Conservation (phyloP, 495 filamentous ascomycete genomes). For the Cercophora samala region DNA sequence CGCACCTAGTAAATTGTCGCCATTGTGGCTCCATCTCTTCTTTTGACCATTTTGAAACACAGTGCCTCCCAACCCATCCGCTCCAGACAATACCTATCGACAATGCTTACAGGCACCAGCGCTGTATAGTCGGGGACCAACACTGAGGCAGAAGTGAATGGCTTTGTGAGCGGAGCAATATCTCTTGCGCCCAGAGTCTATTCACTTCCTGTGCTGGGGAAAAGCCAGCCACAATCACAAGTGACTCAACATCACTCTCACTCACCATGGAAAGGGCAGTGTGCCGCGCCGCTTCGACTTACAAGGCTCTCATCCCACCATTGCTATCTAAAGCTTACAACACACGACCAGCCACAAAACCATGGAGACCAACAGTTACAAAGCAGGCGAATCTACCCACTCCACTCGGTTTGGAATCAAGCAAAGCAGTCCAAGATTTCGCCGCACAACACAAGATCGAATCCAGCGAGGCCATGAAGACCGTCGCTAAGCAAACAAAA, state of each 20-base stretch:
- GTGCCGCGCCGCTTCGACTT: background rate
- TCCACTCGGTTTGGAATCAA: background rate
- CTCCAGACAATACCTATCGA: background rate
- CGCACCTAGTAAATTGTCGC: background rate
- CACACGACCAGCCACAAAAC: background rate
- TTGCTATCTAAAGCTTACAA: background rate
- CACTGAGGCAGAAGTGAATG: background rate
- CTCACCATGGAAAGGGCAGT: background rate
- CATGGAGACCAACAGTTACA: background rate
- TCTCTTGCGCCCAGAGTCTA: background rate
- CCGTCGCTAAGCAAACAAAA: background rate
- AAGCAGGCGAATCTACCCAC: background rate
- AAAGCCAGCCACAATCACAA: background rate
- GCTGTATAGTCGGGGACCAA: background rate
- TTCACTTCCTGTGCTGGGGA: background rate
- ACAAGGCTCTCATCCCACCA: background rate
- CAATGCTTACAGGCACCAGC: background rate
- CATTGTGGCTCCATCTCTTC: background rate
- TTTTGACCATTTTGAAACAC: background rate
- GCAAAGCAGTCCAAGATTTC: background rate
- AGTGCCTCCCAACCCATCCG: background rate
- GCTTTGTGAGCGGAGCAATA: background rate
- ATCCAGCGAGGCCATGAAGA: background rate
- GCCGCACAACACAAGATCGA: background rate
- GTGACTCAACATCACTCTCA: background rate